Base-by-base conservation (phyloP, 306 rosid genomes). In the Prunus mongolica region DNA sequence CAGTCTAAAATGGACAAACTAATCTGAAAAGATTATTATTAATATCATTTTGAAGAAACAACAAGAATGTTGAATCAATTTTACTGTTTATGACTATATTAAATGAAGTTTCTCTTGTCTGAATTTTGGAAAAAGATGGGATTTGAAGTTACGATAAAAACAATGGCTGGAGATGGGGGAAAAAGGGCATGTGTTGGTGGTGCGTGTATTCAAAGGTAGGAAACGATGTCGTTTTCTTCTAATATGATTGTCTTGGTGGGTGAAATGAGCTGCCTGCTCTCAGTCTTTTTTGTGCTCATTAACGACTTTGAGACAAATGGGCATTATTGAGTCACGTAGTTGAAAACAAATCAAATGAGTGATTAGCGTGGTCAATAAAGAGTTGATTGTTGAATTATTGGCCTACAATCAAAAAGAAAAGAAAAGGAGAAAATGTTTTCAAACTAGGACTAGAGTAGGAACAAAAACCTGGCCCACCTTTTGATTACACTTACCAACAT, bases 321-420 rank as follows among this genome's bases (percentile, higher is more conserved):
- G 22, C 58, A 54, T 38, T 54, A 32, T 47, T 20, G 8, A n/a
- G 41, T 58, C 13, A 58, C 10, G 54, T 60, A 12, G 52, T 55
- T 71, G 19, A 14, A 24, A 58, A 25, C 68, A 57, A 58, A 73
- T 60, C 41, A 58, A 73, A 3, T 30, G 47, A 27, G 77, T 73
- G 27, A 73, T 73, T 61, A 27, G 69, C 77, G 20, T 15, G 57
- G 77, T 73, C 76, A 72, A 72, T 46, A 73, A 60, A 45, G 69
- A 27, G 60, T 46, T 73, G 60, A 16, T 73, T 44, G 60, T 61
- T 60, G 13, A 73, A 28, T 25, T 25, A 16, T 28, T 25, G 58
- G 47, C 46, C 45, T 46, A 16, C 67, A 73, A 24, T 24, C 27
- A 30, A 13, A n/a, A 73, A 60, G 18, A 45, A 60, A 73, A 5